These are phyloP conservation scores for Tetraselmis chui DNA, from an alignment of 139 green algal species.

Conservation along the genomic window DNA sequence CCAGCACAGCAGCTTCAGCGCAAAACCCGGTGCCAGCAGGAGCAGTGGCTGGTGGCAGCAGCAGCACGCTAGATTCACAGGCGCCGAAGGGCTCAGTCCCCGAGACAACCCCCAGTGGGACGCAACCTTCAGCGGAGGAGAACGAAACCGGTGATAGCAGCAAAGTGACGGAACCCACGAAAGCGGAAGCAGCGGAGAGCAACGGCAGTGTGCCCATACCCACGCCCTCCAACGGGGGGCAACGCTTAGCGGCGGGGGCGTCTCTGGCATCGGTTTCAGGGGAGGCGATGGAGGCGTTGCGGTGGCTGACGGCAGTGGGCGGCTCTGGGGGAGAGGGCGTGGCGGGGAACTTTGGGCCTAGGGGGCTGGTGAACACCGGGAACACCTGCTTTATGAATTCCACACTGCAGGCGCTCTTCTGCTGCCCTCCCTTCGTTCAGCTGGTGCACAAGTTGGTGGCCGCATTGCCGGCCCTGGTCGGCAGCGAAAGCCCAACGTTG, in stretches of 20 bases:
- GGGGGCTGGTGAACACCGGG: constrained; percentile 9
- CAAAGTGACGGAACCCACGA: no score
- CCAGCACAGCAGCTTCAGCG: not conserved
- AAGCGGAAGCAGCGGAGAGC: no score
- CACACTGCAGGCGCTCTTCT: constrained; percentile 57
- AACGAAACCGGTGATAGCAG: no score
- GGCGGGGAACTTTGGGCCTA: not conserved
- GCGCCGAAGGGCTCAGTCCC: not conserved
- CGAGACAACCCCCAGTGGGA: no score
- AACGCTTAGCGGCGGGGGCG: constrained; percentile 31
- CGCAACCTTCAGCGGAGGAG: no score
- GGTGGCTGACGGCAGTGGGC: not conserved
- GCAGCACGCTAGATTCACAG: not conserved
- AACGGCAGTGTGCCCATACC: not conserved
- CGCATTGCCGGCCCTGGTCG: constrained; percentile 33
- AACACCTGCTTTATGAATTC: constrained; percentile 7
- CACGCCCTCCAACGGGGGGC: not conserved
- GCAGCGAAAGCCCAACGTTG: constrained; percentile 38
- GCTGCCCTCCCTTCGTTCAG: constrained; percentile 47
- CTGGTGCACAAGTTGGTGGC: constrained; percentile 40
- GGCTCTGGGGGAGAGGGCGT: no score
- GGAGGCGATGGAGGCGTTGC: constrained; percentile 38
- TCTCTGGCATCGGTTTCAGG: constrained; percentile 51
- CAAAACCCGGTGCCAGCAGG: not conserved
- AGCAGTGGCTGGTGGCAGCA: not conserved